These are phyloP conservation scores for Pterulicium gracile DNA, from an alignment of 1,284 basidiomycete genomes.

Conservation along the genomic window DNA sequence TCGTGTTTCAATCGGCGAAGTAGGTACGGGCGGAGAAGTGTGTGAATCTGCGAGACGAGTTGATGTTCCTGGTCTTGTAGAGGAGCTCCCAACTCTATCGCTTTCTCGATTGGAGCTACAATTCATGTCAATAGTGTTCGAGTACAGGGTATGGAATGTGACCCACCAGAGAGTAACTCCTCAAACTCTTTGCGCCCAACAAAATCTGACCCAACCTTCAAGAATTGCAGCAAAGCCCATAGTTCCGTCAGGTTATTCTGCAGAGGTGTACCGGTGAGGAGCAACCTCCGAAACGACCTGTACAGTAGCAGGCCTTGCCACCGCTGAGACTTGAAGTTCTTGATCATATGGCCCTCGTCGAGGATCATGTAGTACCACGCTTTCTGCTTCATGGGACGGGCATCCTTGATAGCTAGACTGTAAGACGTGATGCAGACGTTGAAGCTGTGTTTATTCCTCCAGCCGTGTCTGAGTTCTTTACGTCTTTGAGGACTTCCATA, in stretches of 20 bases:
- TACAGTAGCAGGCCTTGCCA: conserved; percentile 96
- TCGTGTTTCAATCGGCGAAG: conserved; percentile 91
- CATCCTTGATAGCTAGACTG: conserved; percentile 86
- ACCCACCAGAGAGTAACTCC: conserved; percentile 92
- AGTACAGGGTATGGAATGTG: conserved; percentile 2
- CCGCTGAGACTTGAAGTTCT: conserved; percentile 92
- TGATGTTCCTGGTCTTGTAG: conserved; percentile 81
- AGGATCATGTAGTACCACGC: conserved; percentile 96
- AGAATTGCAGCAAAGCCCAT: conserved; percentile 91
- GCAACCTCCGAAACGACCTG: conserved; percentile 77
- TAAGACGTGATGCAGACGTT: conserved; percentile 97
- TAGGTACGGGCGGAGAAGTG: conserved; percentile 87
- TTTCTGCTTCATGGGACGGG: conserved; percentile 91
- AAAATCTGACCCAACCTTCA: conserved; percentile 92
- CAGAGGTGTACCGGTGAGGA: conserved; percentile 89
- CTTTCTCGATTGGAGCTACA: conserved; percentile 85
- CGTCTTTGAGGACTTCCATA: conserved; percentile 88
- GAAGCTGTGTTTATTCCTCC: conserved; percentile 89
- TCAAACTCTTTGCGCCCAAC: conserved; percentile 91
- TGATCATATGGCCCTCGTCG: conserved; percentile 98
- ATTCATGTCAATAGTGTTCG: conserved; percentile 7
- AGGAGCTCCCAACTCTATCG: conserved; percentile 77
- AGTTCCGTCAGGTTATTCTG: conserved; percentile 96
- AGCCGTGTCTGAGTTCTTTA: conserved; percentile 88
- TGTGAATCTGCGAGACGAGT: conserved; percentile 86